Evolutionary conservation across 805 yeast species (phyloP).

Genomic region (Candida nanaspora): DNA sequence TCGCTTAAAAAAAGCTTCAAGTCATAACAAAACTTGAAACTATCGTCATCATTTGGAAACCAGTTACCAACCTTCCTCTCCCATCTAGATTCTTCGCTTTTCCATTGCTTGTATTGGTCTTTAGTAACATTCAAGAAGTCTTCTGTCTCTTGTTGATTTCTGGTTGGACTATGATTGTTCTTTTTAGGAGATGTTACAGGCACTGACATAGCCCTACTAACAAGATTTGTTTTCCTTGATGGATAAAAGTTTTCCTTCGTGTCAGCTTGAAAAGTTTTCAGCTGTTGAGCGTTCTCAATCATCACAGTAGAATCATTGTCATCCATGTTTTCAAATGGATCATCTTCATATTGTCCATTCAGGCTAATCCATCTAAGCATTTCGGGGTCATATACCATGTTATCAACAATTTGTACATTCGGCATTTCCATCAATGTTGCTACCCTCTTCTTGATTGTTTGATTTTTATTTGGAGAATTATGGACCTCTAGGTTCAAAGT

Average conservation of each 20-base stretch:
- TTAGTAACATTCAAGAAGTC: constrained; percentile 15
- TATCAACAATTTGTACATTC: constrained; percentile 38
- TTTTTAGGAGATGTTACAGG: background rate
- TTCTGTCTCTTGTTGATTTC: background rate
- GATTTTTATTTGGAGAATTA: background rate
- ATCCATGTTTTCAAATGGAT: constrained; percentile 44
- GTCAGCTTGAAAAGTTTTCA: constrained; percentile 7
- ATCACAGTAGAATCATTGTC: constrained; percentile 24
- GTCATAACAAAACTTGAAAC: constrained; percentile 22
- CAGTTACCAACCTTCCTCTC: constrained; percentile 27
- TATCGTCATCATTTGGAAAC: constrained; percentile 24
- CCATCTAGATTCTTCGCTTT: constrained; percentile 27
- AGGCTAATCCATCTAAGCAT: constrained; percentile 53
- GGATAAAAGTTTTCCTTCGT: constrained; percentile 1
- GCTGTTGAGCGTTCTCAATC: constrained; percentile 8
- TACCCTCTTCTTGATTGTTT: constrained; percentile 10
- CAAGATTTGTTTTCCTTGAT: background rate
- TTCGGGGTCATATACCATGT: constrained; percentile 55
- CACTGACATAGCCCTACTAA: background rate
- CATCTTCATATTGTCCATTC: constrained; percentile 32
- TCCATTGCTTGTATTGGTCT: constrained; percentile 23
- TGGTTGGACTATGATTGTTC: background rate
- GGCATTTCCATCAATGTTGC: constrained; percentile 4
- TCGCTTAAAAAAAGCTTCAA: constrained; percentile 22
- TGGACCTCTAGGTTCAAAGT: background rate